Percentiles rank a stretch among this genome's conserved stretches.
Conservation (phyloP, 2,329 filamentous ascomycete species). For the Cryphonectria carpinicola region DNA sequence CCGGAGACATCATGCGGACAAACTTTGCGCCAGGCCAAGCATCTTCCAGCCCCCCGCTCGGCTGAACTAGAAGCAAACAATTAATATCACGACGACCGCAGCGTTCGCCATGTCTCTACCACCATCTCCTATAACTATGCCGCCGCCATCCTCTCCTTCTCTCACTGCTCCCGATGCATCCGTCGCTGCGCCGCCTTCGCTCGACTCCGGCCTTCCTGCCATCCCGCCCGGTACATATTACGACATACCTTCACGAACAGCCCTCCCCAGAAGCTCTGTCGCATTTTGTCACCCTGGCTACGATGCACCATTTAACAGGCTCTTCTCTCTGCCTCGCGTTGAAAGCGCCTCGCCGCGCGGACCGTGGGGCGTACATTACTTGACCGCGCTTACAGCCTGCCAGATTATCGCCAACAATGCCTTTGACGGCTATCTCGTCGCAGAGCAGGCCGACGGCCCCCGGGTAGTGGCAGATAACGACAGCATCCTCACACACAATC, state of each 20-base stretch:
- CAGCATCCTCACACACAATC: slow-evolving; percentile 3
- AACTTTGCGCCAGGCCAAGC: too few species aligned
- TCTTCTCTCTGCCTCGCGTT: slow-evolving; percentile 9
- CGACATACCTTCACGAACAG: slow-evolving; percentile 1
- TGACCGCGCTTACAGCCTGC: slow-evolving; percentile 7
- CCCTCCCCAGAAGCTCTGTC: neutral
- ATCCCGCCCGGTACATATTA: slow-evolving; percentile 2
- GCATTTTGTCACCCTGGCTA: slow-evolving; percentile 11
- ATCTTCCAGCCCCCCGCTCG: too few species aligned
- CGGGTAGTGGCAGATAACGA: slow-evolving; percentile 1
- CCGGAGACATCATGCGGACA: too few species aligned
- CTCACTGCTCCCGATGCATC: neutral
- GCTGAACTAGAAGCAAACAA: too few species aligned
- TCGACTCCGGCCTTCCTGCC: slow-evolving; percentile 4
- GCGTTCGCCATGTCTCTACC: too few species aligned
- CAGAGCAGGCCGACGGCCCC: slow-evolving; percentile 1
- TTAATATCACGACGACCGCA: too few species aligned
- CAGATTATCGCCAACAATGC: slow-evolving; percentile 12
- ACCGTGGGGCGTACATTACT: slow-evolving; percentile 8
- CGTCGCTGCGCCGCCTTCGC: neutral
- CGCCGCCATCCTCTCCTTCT: too few species aligned
- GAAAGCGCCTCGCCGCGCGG: neutral
- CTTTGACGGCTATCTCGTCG: slow-evolving; percentile 5
- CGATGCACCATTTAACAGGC: slow-evolving; percentile 9
- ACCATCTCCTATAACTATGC: too few species aligned